A percentile compares a stretch with the other conserved stretches of the same genome.
Evolutionary conservation across 1,284 basidiomycete genomes (phyloP).

Genomic region (Ganoderma sinense): DNA sequence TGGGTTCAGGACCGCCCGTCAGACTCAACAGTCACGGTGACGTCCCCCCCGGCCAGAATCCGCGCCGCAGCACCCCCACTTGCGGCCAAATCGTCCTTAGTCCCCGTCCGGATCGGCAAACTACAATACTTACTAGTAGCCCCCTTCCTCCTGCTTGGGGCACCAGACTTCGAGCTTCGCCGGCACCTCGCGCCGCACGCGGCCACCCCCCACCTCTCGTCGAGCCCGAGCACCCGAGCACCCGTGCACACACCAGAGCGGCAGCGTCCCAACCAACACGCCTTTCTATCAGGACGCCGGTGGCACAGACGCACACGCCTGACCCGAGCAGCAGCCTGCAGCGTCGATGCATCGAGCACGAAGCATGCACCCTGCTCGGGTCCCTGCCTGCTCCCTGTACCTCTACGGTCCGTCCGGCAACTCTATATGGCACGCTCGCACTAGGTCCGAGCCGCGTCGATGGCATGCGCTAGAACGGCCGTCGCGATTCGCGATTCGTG

Average conservation of each 20-base stretch:
- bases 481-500: background rate
- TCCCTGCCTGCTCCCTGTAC: background rate
- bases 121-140: too few relatives aligned
- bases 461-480: background rate
- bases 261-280: background rate
- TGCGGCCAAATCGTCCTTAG: background rate
- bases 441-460: background rate
- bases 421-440: background rate
- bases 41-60: background rate
- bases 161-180: too few relatives aligned
- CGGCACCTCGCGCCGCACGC: background rate
- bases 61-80: background rate
- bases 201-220: background rate
- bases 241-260: background rate
- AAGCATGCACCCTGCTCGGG: background rate
- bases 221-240: background rate
- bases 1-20: background rate
- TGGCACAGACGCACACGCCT: background rate
- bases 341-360: background rate
- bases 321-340: background rate
- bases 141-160: too few relatives aligned
- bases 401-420: background rate
- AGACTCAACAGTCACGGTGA: background rate
- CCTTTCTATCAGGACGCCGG: slow-evolving; percentile 1
- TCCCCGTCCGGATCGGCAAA: background rate